Evolutionary conservation across 805 yeast genomes (phyloP), one percentile per base, ranked within the genome.

Genomic region (Starmerella geochares): DNA sequence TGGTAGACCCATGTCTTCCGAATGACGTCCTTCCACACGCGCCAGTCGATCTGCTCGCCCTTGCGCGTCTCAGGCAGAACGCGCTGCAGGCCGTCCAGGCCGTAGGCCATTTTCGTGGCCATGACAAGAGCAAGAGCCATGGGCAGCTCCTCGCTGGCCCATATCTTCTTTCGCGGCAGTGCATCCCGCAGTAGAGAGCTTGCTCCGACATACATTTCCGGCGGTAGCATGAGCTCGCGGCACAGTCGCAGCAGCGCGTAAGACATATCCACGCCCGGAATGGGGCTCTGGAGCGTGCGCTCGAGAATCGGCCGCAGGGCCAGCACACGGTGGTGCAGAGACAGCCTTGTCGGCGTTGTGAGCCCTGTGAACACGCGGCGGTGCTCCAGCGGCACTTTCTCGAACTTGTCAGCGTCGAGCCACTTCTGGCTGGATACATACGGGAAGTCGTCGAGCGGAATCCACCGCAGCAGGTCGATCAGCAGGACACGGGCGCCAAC

Each of bases 151-250:
- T 51, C 53, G 32, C 29, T 28, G 13, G 13, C 13, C 23, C 27
- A 29, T 14, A 33, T 13, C n/a, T 39, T 31, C 5, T 19, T 29
- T 5, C 8, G 27, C 14, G 27, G 20, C 17, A 20, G 6, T 1
- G 37, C 6, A 4, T 27, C 33, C 20, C 32, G 32, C 4, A 73
- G 51, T 2, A 65, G 44, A 5, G 61, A 62, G 20, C 60, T 57
- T 10, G 70, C 67, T 25, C 71, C 62, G 0, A 60, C 48, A 23
- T 73, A 72, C 2, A 80, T 57, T 35, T 74, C 75, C 2, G 79
- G 69, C 1, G 87, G 77, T 5, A 80, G 55, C 14, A 74, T 60
- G 38, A 74, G 55, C 38, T 74, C 74, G 3, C 69, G 62, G 3
- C 57, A 47, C 20, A 53, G 28, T 11, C 43, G 31, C 19, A 16